phyloP scores from a whole-genome alignment of 768 basidiomycete genomes.

The Tulasnella sp. region DNA sequence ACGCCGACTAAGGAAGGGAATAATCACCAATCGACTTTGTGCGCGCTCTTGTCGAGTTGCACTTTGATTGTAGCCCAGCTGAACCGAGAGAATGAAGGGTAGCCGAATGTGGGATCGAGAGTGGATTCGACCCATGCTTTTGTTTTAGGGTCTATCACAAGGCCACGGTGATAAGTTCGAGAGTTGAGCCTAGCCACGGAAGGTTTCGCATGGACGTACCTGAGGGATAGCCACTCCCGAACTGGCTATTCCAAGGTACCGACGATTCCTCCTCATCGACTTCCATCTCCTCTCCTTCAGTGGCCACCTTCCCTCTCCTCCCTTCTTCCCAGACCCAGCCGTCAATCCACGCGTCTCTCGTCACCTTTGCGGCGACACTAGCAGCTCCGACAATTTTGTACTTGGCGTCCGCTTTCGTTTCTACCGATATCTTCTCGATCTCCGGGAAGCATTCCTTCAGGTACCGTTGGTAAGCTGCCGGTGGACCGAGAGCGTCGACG shows the following conservation, averaged over 20 bases:
- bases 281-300: neutral
- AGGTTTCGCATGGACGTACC: slow-evolving; percentile 46
- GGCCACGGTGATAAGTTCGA: neutral
- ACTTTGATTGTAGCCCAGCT: slow-evolving; percentile 94
- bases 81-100: slow-evolving; percentile 83
- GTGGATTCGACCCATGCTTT: slow-evolving; percentile 75
- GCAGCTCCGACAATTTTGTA: slow-evolving; percentile 97
- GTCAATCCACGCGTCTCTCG: slow-evolving; percentile 84
- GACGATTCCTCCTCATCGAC: slow-evolving; percentile 28
- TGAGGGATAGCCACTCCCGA: slow-evolving; percentile 90
- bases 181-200: neutral
- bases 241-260: slow-evolving; percentile 30
- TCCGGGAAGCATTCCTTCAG: slow-evolving; percentile 77
- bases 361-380: slow-evolving; percentile 97
- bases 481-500: slow-evolving; percentile 91
- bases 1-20: slow-evolving; percentile 35
- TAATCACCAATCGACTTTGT: slow-evolving; percentile 72
- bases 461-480: slow-evolving; percentile 77
- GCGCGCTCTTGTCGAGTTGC: slow-evolving; percentile 60
- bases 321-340: slow-evolving; percentile 77
- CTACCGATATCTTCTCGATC: slow-evolving; percentile 75
- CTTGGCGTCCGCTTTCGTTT: slow-evolving; percentile 88
- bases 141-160: slow-evolving; percentile 76
- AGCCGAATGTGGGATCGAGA: slow-evolving; percentile 87
- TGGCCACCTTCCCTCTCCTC: slow-evolving; percentile 28